A percentile compares a stretch with the other conserved stretches of the same genome.
phyloP scores from a whole-genome alignment of 2,329 filamentous ascomycete species.

The Phoma sp. region DNA sequence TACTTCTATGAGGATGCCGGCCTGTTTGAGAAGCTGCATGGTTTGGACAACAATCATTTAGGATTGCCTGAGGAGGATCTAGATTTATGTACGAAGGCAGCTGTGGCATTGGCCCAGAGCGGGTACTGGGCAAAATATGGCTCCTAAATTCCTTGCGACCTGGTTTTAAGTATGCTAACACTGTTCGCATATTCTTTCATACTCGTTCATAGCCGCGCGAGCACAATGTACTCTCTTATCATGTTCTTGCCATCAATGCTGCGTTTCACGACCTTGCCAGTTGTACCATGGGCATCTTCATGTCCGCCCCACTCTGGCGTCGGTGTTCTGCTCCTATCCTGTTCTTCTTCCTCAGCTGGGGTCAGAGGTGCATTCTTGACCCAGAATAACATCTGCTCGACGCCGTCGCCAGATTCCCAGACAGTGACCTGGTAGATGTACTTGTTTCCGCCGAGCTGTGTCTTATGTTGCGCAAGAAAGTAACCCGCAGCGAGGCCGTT shows the following conservation, averaged over 20 bases:
- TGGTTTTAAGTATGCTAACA: too few relatives aligned
- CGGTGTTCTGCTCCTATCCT: not conserved
- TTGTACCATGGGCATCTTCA: not conserved
- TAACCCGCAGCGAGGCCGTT: conserved; percentile 13
- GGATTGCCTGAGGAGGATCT: conserved; percentile 66
- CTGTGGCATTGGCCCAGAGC: conserved; percentile 16
- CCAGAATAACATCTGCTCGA: conserved; percentile 18
- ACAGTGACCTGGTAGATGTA: conserved; percentile 19
- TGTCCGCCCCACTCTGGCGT: not conserved
- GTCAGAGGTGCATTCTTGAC: conserved; percentile 12
- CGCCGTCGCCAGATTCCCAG: not conserved
- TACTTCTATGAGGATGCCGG: conserved; percentile 60
- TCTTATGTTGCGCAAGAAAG: conserved; percentile 21
- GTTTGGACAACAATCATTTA: conserved; percentile 61
- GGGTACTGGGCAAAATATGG: conserved; percentile 15
- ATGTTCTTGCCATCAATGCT: conserved; percentile 3
- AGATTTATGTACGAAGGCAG: conserved; percentile 61
- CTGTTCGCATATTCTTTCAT: too few relatives aligned
- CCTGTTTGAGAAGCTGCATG: conserved; percentile 42
- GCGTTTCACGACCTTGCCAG: not conserved
- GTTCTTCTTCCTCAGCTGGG: not conserved
- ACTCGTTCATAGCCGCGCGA: conserved; percentile 1
- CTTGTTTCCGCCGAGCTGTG: conserved; percentile 16
- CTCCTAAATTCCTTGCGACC: too few relatives aligned
- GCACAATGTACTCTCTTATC: not conserved